Conservation (phyloP, 176 grass and related monocot species). For the Zea luxurians region DNA sequence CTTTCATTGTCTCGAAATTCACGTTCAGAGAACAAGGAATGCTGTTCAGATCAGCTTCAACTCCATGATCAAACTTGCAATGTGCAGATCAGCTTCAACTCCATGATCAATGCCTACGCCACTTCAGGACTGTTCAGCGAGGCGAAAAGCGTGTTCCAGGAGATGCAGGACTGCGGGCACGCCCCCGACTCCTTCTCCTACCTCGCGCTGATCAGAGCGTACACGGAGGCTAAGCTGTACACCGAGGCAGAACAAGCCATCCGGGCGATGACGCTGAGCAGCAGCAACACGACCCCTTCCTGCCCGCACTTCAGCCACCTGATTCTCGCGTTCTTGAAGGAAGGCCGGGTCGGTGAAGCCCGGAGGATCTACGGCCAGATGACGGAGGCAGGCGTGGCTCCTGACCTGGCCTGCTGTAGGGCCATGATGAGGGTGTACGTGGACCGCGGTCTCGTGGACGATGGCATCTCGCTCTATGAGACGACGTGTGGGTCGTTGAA, state of each 20-base stretch:
- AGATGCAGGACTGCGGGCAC: conserved; percentile 54
- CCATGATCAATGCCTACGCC: conserved; percentile 81
- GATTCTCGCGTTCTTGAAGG: conserved; percentile 69
- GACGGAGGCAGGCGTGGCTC: conserved; percentile 44
- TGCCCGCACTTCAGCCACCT: conserved; percentile 76
- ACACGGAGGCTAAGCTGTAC: conserved; percentile 50
- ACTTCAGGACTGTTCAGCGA: conserved; percentile 56
- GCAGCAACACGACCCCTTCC: conserved; percentile 46
- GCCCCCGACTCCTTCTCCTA: conserved; percentile 69
- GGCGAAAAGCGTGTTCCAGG: conserved; percentile 59
- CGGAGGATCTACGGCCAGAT: conserved; percentile 57
- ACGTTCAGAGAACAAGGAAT: not conserved
- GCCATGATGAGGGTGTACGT: conserved; percentile 80
- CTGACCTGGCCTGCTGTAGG: conserved; percentile 68
- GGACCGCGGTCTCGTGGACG: conserved; percentile 49
- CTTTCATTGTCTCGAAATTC: not conserved
- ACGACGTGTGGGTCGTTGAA: conserved; percentile 39
- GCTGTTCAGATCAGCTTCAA: conserved; percentile 82
- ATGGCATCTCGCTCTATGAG: conserved; percentile 72
- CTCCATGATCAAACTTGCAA: conserved; percentile 62
- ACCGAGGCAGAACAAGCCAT: conserved; percentile 58
- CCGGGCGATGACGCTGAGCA: conserved; percentile 44
- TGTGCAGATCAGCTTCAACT: conserved; percentile 86
- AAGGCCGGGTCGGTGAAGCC: conserved; percentile 54
- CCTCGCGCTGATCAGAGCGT: conserved; percentile 60